Conservation (phyloP, 306 rosid genomes). For the Glycine soja region DNA sequence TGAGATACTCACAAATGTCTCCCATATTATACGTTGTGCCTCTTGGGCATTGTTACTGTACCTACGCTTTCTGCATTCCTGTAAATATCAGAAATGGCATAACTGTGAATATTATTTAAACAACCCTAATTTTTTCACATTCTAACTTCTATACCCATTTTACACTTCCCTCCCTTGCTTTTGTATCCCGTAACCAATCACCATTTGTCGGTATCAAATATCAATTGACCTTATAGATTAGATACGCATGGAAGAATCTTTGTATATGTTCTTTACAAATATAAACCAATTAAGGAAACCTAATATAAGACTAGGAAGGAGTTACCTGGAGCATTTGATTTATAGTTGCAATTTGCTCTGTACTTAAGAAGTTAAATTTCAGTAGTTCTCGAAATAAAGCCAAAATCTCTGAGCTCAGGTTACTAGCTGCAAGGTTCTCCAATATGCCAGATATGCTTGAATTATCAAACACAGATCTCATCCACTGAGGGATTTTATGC, state of each 20-base stretch:
- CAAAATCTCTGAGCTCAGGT: constrained; percentile 68
- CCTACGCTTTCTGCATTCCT: constrained; percentile 73
- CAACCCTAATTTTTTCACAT: background rate
- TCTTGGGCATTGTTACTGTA: constrained; percentile 55
- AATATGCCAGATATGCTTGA: constrained; percentile 78
- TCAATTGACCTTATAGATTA: constrained; percentile 1
- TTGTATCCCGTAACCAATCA: too few relatives aligned
- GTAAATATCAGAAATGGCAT: constrained; percentile 46
- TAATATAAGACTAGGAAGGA: constrained; percentile 15
- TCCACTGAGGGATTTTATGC: constrained; percentile 68
- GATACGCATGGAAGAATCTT: constrained; percentile 4
- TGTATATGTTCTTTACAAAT: constrained; percentile 23
- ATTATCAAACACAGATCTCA: constrained; percentile 68
- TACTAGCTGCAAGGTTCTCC: constrained; percentile 59
- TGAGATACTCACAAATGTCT: constrained; percentile 67
- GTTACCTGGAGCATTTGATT: constrained; percentile 75
- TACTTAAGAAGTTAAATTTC: constrained; percentile 58
- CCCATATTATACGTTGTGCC: constrained; percentile 52
- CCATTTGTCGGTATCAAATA: constrained; percentile 8
- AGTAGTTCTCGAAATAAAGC: constrained; percentile 70
- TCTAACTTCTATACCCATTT: background rate
- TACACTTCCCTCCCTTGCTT: too few relatives aligned
- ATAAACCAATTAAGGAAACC: background rate
- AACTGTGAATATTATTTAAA: constrained; percentile 25
- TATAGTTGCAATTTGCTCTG: constrained; percentile 65